Percentiles rank a stretch among this genome's conserved stretches.
Evolutionary conservation across 768 basidiomycete genomes (phyloP).

Genomic region (Termitomyces sp.): DNA sequence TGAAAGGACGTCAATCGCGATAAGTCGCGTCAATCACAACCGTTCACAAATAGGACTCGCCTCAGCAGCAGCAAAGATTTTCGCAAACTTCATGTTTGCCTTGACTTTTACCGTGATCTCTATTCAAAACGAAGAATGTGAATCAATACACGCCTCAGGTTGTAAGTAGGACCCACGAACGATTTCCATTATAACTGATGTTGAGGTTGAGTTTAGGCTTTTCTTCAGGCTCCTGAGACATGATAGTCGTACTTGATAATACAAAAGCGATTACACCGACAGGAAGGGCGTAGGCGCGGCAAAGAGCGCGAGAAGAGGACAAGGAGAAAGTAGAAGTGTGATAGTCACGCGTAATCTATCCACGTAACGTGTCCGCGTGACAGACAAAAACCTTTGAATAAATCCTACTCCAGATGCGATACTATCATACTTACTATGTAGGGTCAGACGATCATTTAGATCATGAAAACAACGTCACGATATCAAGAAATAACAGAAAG

Average conservation of each 20-base stretch:
- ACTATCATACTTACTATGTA: neutral
- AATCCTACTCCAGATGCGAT: neutral
- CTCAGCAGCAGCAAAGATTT: slow-evolving; percentile 65
- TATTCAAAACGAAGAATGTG: slow-evolving; percentile 17
- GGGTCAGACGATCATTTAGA: neutral
- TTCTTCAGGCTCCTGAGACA: slow-evolving; percentile 51
- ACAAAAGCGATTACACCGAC: neutral
- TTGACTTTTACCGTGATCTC: slow-evolving; percentile 68
- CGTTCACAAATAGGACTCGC: slow-evolving; percentile 27
- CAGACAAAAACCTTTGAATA: neutral
- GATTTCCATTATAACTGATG: slow-evolving; percentile 47
- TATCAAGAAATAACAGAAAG: neutral
- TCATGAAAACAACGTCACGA: neutral
- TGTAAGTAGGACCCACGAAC: slow-evolving; percentile 24
- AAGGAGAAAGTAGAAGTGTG: slow-evolving; percentile 4
- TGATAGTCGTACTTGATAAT: slow-evolving; percentile 8
- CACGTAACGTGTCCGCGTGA: slow-evolving; percentile 5
- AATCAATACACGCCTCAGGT: neutral
- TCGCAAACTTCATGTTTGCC: slow-evolving; percentile 53
- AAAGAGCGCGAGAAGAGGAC: slow-evolving; percentile 1
- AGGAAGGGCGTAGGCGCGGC: neutral
- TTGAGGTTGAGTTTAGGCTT: slow-evolving; percentile 69
- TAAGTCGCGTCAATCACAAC: neutral
- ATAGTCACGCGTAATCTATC: slow-evolving; percentile 1
- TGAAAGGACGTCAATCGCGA: slow-evolving; percentile 15